These are phyloP conservation scores for Suillus plorans DNA, from an alignment of 768 basidiomycete species.

Conservation along the genomic window DNA sequence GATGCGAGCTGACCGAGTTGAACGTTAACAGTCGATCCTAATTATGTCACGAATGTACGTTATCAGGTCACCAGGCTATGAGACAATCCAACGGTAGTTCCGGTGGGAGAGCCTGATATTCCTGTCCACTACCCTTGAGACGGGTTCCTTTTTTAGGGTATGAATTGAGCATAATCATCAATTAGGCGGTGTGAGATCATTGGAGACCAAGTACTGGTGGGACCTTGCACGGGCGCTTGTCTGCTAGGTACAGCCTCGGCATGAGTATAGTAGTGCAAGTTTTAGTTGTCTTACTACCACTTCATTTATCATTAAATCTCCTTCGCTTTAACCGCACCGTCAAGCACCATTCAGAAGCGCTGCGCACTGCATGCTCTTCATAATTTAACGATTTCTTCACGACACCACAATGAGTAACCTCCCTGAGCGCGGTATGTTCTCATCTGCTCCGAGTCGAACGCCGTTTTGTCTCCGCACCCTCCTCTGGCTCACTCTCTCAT, in stretches of 20 bases:
- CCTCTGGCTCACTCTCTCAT: neutral
- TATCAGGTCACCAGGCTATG: neutral
- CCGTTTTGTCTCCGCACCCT: neutral
- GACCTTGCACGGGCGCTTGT: neutral
- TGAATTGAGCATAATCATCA: neutral
- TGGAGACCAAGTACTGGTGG: neutral
- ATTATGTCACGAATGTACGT: neutral
- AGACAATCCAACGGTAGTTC: neutral
- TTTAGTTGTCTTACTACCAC: neutral
- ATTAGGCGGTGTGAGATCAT: neutral
- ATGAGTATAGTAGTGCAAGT: neutral
- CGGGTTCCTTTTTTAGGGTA: neutral
- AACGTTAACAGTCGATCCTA: neutral
- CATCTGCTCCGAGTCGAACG: neutral
- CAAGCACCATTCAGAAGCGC: neutral
- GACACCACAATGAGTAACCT: conserved; percentile 4
- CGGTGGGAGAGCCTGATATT: neutral
- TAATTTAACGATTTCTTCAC: conserved; percentile 7
- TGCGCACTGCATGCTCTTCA: conserved; percentile 1
- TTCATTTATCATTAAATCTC: neutral
- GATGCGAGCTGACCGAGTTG: too few species aligned
- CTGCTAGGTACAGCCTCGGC: neutral
- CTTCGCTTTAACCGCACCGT: neutral
- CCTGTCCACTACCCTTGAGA: neutral
- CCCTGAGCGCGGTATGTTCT: neutral